Evolutionary conservation across 2,329 filamentous ascomycete genomes (phyloP).

Genomic region (Penicillium sp.): DNA sequence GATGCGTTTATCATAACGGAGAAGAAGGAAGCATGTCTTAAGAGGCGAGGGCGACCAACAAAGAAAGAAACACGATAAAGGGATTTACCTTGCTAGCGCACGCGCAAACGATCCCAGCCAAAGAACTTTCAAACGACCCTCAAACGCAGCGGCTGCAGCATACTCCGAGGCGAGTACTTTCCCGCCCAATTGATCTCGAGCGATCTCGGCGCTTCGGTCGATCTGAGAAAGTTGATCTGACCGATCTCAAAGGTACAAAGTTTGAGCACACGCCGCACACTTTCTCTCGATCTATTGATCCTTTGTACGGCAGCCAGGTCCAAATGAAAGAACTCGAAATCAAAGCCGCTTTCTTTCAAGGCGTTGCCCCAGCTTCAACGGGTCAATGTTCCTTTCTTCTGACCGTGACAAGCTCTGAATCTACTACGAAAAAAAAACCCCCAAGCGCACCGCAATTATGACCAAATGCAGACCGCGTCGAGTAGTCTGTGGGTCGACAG

Average conservation of each 20-base stretch:
- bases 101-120: conserved; percentile 28
- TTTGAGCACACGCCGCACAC: neutral
- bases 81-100: conserved; percentile 34
- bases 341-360: neutral
- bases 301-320: neutral
- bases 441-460: neutral
- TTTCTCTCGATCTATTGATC: neutral
- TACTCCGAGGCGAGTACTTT: conserved; percentile 32
- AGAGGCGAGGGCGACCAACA: conserved; percentile 16
- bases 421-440: neutral
- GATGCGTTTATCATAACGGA: neutral
- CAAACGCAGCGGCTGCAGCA: conserved; percentile 31
- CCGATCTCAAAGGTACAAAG: neutral
- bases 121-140: conserved; percentile 22
- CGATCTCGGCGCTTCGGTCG: neutral
- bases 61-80: conserved; percentile 17
- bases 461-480: conserved; percentile 17
- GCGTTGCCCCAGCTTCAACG: neutral
- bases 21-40: conserved; percentile 3
- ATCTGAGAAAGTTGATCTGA: conserved; percentile 2
- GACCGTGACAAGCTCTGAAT: neutral
- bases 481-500: neutral
- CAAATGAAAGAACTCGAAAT: neutral
- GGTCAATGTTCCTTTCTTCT: neutral
- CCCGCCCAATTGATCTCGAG: conserved; percentile 9